phyloP scores from a whole-genome alignment of 805 yeast genomes.

The Phaffomyces thermotolerans region DNA sequence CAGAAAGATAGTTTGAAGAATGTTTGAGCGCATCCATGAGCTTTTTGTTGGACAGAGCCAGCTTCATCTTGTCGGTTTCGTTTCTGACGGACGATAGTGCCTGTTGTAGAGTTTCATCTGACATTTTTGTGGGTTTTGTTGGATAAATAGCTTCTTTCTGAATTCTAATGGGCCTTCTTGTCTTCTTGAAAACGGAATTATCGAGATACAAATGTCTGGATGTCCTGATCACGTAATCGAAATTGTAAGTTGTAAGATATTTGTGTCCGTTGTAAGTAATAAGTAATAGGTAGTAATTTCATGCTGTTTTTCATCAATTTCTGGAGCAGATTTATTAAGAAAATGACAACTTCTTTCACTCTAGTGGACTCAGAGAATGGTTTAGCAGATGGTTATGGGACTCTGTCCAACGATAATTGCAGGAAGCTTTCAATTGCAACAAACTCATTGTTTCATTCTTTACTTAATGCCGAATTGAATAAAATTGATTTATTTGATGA shows the following conservation, averaged over 20 bases:
- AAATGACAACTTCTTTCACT: background rate
- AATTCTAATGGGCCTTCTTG: background rate
- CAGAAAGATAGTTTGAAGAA: constrained; percentile 74
- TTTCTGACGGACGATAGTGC: constrained; percentile 4
- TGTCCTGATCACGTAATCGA: background rate
- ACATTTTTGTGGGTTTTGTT: background rate
- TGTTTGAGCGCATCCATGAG: constrained; percentile 86
- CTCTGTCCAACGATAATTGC: background rate
- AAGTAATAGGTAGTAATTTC: too few relatives aligned
- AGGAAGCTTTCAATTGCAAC: constrained; percentile 18
- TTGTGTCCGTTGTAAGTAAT: too few relatives aligned
- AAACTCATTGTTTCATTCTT: constrained; percentile 19
- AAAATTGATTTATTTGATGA: constrained; percentile 20
- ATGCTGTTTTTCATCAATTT: too few relatives aligned
- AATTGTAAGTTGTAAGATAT: too few relatives aligned
- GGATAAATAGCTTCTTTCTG: too few relatives aligned
- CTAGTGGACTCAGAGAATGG: background rate
- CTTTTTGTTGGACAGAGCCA: constrained; percentile 30
- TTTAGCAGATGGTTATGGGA: background rate
- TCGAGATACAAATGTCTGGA: background rate
- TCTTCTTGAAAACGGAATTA: background rate
- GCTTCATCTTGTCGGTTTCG: constrained; percentile 7
- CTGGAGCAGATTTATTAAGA: background rate
- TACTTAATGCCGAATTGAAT: constrained; percentile 23
- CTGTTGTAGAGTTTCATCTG: constrained; percentile 4